These are phyloP conservation scores for Blumeria hordei DNA, from an alignment of 2,329 filamentous ascomycete genomes.

Conservation along the genomic window DNA sequence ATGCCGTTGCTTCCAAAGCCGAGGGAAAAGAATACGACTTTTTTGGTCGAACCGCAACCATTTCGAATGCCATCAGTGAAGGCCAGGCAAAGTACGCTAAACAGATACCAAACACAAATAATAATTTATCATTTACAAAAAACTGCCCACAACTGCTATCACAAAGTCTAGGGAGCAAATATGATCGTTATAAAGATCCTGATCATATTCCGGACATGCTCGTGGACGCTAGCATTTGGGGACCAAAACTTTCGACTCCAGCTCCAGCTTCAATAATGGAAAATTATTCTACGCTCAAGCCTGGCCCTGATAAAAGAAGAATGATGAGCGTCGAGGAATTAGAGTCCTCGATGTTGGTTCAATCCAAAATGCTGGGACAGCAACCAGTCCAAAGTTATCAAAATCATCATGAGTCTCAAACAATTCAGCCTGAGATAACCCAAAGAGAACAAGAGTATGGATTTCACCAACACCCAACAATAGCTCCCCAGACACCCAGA, in stretches of 20 bases:
- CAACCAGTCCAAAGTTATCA: constrained; percentile 12
- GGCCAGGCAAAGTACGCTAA: constrained; percentile 70
- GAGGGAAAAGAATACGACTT: constrained; percentile 94
- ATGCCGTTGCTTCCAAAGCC: constrained; percentile 20
- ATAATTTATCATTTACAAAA: constrained; percentile 17
- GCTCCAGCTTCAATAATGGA: constrained; percentile 12
- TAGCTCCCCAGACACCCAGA: not conserved
- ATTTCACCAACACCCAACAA: constrained; percentile 1
- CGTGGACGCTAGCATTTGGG: constrained; percentile 86
- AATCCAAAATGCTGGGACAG: constrained; percentile 28
- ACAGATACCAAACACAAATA: constrained; percentile 35
- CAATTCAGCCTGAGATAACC: constrained; percentile 3
- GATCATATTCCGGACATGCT: constrained; percentile 75
- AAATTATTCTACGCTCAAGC: constrained; percentile 11
- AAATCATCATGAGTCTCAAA: constrained; percentile 8
- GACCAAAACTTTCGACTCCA: constrained; percentile 40
- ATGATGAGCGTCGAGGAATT: constrained; percentile 95
- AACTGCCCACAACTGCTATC: constrained; percentile 19
- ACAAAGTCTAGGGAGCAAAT: constrained; percentile 53
- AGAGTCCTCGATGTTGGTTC: constrained; percentile 69
- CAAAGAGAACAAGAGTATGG: constrained; percentile 9
- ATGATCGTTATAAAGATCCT: constrained; percentile 72
- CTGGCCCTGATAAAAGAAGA: constrained; percentile 30
- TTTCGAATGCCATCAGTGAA: constrained; percentile 66
- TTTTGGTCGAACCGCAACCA: constrained; percentile 74